Evolutionary conservation across 2,329 filamentous ascomycete species (phyloP).

Genomic region (Plenodomus biglobosus): DNA sequence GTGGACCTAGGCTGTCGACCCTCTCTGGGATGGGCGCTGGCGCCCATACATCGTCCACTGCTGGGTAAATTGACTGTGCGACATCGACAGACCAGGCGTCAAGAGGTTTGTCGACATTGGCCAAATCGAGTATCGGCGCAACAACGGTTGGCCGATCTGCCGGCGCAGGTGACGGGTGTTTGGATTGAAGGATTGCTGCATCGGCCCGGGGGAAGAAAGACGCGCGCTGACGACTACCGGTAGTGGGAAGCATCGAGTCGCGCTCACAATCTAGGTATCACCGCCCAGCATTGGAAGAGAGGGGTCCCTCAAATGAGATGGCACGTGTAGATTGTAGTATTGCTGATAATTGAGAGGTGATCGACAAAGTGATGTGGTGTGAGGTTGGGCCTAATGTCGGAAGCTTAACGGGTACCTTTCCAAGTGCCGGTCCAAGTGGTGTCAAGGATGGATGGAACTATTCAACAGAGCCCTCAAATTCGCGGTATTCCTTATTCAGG

Average conservation of each 20-base stretch:
- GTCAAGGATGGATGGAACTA: neutral
- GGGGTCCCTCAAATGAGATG: neutral
- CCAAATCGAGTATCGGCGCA: slow-evolving; percentile 26
- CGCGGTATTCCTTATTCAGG: neutral
- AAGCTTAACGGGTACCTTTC: neutral
- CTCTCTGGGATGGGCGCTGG: slow-evolving; percentile 22
- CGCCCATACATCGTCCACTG: slow-evolving; percentile 13
- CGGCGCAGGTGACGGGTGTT: slow-evolving; percentile 16
- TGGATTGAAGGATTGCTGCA: slow-evolving; percentile 25
- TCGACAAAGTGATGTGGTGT: neutral
- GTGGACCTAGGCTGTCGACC: slow-evolving; percentile 8
- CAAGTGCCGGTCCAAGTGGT: neutral
- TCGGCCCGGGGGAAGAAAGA: slow-evolving; percentile 35
- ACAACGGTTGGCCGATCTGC: slow-evolving; percentile 21
- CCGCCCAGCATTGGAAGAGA: neutral
- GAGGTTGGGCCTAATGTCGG: neutral
- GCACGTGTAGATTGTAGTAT: neutral
- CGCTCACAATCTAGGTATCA: neutral
- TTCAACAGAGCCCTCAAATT: neutral
- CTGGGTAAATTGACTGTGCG: slow-evolving; percentile 21
- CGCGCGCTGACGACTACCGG: slow-evolving; percentile 9
- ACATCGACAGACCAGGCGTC: slow-evolving; percentile 17
- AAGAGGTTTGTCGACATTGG: slow-evolving; percentile 21
- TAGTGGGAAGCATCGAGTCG: slow-evolving; percentile 14
- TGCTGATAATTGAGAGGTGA: neutral